Evolutionary conservation across 805 yeast species (phyloP).

Genomic region (Nakazawaea populi): DNA sequence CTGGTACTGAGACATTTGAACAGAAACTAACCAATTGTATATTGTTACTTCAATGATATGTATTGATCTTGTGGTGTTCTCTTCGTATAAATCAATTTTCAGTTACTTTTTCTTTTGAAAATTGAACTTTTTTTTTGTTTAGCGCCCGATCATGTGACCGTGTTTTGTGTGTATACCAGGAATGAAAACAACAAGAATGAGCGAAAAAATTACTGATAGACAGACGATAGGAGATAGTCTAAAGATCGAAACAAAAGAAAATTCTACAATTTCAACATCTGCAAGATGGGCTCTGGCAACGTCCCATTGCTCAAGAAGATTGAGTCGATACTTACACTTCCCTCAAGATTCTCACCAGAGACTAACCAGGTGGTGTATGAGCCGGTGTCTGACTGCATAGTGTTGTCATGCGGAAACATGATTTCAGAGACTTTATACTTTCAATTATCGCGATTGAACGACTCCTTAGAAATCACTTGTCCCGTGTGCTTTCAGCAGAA

Average conservation of each 20-base stretch:
- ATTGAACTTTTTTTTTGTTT: too few species aligned
- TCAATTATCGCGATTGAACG: conserved; percentile 14
- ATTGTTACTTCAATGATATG: background rate
- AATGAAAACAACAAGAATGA: too few species aligned
- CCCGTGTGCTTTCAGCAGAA: conserved; percentile 27
- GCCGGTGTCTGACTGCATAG: conserved; percentile 22
- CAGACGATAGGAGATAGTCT: background rate
- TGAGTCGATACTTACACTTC: conserved; percentile 3
- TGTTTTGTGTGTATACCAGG: background rate
- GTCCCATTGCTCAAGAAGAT: background rate
- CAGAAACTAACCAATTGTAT: background rate
- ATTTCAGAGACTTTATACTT: conserved; percentile 26
- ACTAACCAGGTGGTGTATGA: conserved; percentile 13
- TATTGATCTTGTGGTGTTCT: background rate
- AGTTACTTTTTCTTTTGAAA: background rate
- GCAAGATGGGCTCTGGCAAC: background rate
- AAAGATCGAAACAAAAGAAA: background rate
- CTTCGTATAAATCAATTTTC: background rate
- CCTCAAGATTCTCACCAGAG: conserved; percentile 3
- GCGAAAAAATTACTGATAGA: background rate
- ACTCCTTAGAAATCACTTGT: conserved; percentile 22
- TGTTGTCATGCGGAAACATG: conserved; percentile 35
- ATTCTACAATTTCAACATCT: too few species aligned
- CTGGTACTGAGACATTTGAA: conserved; percentile 31
- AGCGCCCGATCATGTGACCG: background rate